These are phyloP conservation scores for Talaromyces sp. DNA, from an alignment of 2,329 filamentous ascomycete genomes.

Conservation along the genomic window DNA sequence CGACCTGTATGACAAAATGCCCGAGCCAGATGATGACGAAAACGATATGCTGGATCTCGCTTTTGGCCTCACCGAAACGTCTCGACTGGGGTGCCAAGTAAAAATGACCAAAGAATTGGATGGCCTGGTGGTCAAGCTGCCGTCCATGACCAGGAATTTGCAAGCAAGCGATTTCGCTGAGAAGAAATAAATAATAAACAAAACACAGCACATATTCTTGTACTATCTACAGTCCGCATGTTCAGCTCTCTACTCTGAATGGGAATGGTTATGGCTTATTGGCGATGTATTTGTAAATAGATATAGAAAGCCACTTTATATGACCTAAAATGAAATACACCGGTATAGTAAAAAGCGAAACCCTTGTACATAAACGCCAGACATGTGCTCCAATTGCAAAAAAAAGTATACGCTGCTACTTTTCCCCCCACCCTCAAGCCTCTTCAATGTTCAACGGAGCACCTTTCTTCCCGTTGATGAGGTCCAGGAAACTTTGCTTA, in stretches of 20 bases:
- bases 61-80: conserved; percentile 84
- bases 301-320: conserved; percentile 1
- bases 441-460: conserved; percentile 43
- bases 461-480: conserved; percentile 62
- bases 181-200: conserved; percentile 26
- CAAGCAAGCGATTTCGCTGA: conserved; percentile 84
- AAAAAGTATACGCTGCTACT: not conserved
- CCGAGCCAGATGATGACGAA: conserved; percentile 72
- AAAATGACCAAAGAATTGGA: conserved; percentile 86
- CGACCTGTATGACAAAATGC: conserved; percentile 69
- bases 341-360: conserved; percentile 4
- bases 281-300: conserved; percentile 12
- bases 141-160: conserved; percentile 90
- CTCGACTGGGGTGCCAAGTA: conserved; percentile 80
- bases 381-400: conserved; percentile 23
- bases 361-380: conserved; percentile 16
- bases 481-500: conserved; percentile 85
- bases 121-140: conserved; percentile 77
- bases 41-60: conserved; percentile 90
- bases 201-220: not conserved
- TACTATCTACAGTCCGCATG: not conserved
- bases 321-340: conserved; percentile 1
- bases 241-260: conserved; percentile 11
- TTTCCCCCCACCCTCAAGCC: conserved; percentile 24
- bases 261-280: not conserved